Evolutionary conservation across 2,329 filamentous ascomycete species (phyloP), one percentile per base, ranked within the genome.

Genomic region (Exophiala sp.): DNA sequence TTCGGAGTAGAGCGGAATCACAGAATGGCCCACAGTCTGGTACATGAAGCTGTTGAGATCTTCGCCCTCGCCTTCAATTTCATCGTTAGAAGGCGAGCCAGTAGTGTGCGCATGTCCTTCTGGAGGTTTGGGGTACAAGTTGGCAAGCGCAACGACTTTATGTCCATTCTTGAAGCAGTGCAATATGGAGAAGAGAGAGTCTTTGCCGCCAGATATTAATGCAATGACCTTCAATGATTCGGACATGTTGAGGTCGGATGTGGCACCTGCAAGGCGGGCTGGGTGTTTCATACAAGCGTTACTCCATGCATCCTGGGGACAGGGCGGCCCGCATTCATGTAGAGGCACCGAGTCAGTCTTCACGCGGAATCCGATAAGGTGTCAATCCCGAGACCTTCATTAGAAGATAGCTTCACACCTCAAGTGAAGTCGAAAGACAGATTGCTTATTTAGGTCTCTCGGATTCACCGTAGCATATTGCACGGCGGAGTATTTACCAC

Each of bases 1-100:
- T 44, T 81, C 71, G 56, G 86, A 85, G 68, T 96, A 97, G 12
- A 96, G 79, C 2, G 91, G 90, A 53, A 97, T 86, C 14, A 96
- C 77, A 54, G 84, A 80, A 71, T 97, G 90, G 10, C 94, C 94
- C 56, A 96, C 89, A 2, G 94, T 99, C 76, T 99, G 94, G 77
- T 97, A 99, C 94, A 99, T 99, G 84, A 94, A 97, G 75, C 91
- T 96, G 72, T 99, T 90, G 64, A 95, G 79, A 69, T 97, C 89
- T 52, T 79, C 73, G 59, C 78, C 75, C 34, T 79, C 75, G 16
- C 43, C 58, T n/a, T 21, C n/a, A 7, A 10, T 7, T 4, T 3
- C 41, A 29, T 43, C 29, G 41, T 9, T 32, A 2, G 6, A n/a
- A 4, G 24, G 7, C 5, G 24, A 5, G 24, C 24, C 7, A 8